Percentiles rank a stretch among this genome's conserved stretches.
Evolutionary conservation across 805 yeast species (phyloP).

Genomic region (Lipomyces anomalus): DNA sequence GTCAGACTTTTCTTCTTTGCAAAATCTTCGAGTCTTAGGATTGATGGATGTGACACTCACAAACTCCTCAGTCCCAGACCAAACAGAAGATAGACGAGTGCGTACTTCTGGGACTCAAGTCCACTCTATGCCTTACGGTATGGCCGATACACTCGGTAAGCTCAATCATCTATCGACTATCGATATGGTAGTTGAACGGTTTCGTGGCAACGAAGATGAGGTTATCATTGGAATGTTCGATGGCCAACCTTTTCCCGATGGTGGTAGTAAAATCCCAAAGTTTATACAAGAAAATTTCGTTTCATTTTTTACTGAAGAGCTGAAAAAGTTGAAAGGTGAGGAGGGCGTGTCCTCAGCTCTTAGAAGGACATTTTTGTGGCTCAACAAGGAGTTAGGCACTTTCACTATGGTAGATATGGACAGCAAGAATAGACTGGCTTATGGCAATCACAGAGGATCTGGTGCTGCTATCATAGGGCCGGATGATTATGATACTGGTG

Average conservation of each 20-base stretch:
- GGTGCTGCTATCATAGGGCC: conserved; percentile 52
- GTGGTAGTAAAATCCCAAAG: conserved; percentile 48
- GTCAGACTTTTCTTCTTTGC: conserved; percentile 68
- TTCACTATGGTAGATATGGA: conserved; percentile 17
- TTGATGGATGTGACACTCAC: conserved; percentile 93
- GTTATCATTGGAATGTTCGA: conserved; percentile 77
- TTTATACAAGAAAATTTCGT: conserved; percentile 69
- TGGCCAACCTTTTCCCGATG: conserved; percentile 51
- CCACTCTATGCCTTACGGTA: conserved; percentile 77
- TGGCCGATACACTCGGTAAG: conserved; percentile 78
- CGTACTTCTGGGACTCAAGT: conserved; percentile 82
- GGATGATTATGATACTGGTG: conserved; percentile 72
- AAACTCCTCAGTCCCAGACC: conserved; percentile 84
- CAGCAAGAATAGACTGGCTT: conserved; percentile 6
- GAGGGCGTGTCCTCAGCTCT: conserved; percentile 67
- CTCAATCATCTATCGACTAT: conserved; percentile 60
- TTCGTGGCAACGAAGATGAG: conserved; percentile 80
- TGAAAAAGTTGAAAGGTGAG: conserved; percentile 43
- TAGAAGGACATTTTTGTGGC: conserved; percentile 68
- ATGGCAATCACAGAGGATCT: conserved; percentile 41
- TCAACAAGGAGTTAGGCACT: conserved; percentile 76
- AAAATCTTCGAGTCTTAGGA: conserved; percentile 68
- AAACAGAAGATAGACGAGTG: conserved; percentile 71
- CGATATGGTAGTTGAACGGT: conserved; percentile 81
- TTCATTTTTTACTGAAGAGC: conserved; percentile 60